Evolutionary conservation across 2,329 filamentous ascomycete species (phyloP).

Genomic region (Ambrosiella xylebori): DNA sequence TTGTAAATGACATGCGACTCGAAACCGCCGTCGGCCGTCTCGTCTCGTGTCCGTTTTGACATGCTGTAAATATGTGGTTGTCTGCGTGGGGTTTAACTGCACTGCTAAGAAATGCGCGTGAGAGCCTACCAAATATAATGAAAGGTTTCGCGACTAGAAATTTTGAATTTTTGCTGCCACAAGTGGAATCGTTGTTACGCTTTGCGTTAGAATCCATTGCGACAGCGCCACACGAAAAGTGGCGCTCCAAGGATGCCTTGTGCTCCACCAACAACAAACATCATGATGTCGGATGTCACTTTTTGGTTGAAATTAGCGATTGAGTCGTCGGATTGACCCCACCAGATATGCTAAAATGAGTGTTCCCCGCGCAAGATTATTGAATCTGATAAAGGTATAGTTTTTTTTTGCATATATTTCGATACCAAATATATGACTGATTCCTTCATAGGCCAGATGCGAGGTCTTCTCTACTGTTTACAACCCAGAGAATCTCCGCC

Average conservation of each 20-base stretch:
- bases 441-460: slow-evolving; percentile 54
- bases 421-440: slow-evolving; percentile 15
- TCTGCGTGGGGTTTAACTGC: neutral
- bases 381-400: slow-evolving; percentile 63
- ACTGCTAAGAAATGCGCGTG: neutral
- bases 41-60: slow-evolving; percentile 13
- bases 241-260: slow-evolving; percentile 2
- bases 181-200: neutral
- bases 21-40: slow-evolving; percentile 3
- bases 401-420: neutral
- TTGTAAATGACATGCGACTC: slow-evolving; percentile 13
- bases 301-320: slow-evolving; percentile 11
- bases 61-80: neutral
- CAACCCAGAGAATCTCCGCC: slow-evolving; percentile 67
- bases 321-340: neutral
- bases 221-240: slow-evolving; percentile 10
- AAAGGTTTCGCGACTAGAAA: slow-evolving; percentile 1
- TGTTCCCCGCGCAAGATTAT: slow-evolving; percentile 41
- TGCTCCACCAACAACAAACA: slow-evolving; percentile 13
- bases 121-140: neutral
- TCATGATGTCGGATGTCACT: slow-evolving; percentile 3
- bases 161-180: neutral
- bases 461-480: slow-evolving; percentile 78
- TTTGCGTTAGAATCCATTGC: slow-evolving; percentile 4
- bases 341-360: slow-evolving; percentile 33